Conservation (phyloP, 768 basidiomycete species). For the Strobilomyces confusus region DNA sequence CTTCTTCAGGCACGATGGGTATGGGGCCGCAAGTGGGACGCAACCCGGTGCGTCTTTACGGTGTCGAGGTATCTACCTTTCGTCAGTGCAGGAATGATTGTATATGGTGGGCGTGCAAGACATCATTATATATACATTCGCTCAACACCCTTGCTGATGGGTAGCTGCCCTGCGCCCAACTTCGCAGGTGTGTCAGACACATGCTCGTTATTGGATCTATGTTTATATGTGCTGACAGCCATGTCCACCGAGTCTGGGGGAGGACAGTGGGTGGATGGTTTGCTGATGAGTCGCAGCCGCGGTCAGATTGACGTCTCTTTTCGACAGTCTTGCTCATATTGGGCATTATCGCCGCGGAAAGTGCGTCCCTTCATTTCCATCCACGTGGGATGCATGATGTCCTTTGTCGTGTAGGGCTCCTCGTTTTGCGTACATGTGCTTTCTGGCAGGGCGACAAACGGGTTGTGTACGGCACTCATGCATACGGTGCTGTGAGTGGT, state of each 20-base stretch:
- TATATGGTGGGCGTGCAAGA: too few species aligned
- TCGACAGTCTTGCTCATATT: conserved; percentile 8
- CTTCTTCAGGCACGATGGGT: too few species aligned
- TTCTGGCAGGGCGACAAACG: conserved; percentile 15
- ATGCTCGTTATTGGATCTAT: neutral
- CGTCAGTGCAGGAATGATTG: too few species aligned
- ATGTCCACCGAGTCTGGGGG: neutral
- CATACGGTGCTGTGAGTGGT: conserved; percentile 9
- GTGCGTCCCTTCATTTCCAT: neutral
- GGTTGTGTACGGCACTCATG: conserved; percentile 9
- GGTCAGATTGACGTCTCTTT: neutral
- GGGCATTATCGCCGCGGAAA: conserved; percentile 10
- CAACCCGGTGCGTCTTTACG: too few species aligned
- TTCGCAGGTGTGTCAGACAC: conserved; percentile 6
- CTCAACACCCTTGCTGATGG: too few species aligned
- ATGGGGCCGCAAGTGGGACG: too few species aligned
- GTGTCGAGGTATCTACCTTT: too few species aligned
- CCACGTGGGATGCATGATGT: neutral
- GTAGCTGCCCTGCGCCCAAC: conserved; percentile 6
- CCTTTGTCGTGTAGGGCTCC: conserved; percentile 8
- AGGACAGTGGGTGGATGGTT: conserved; percentile 7
- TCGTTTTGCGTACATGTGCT: conserved; percentile 17
- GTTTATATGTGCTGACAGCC: neutral
- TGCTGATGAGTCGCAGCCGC: neutral
- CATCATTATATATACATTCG: too few species aligned